Conservation (phyloP, 2,329 filamentous ascomycete species). For the Gnomoniopsis smithogilvyi region DNA sequence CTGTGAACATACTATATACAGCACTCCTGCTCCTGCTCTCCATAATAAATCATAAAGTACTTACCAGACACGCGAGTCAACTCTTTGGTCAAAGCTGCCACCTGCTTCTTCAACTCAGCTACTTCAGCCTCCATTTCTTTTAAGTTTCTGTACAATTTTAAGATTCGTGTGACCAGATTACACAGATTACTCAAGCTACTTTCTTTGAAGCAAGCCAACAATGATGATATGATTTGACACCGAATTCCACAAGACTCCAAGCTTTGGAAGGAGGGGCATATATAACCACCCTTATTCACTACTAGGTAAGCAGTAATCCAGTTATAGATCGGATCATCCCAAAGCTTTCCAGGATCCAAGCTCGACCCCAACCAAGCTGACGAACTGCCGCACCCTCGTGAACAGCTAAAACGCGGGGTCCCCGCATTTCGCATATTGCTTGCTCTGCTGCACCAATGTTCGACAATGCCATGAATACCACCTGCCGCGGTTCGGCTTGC, state of each 20-base stretch:
- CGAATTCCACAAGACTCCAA: not conserved
- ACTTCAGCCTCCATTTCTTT: constrained; percentile 32
- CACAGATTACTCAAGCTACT: not conserved
- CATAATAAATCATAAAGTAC: not conserved
- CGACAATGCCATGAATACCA: not conserved
- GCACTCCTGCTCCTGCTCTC: too few relatives aligned
- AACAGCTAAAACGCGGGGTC: not conserved
- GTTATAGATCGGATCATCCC: not conserved
- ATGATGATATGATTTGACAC: not conserved
- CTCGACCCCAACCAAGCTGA: not conserved
- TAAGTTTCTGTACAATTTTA: not conserved
- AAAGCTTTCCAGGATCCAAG: not conserved
- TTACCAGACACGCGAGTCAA: constrained; percentile 30
- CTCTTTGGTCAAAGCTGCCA: constrained; percentile 32
- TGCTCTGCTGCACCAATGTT: not conserved
- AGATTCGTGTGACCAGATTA: not conserved
- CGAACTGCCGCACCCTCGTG: not conserved
- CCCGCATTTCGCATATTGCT: not conserved
- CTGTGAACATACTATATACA: too few relatives aligned
- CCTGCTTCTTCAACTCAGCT: constrained; percentile 34
- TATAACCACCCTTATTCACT: too few relatives aligned
- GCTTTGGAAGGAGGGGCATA: not conserved
- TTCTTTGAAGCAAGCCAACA: not conserved
- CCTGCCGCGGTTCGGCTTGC: not conserved
- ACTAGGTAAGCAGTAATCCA: too few relatives aligned